Conservation (phyloP, 371 early-diverging fungal genomes). For the Rhizomucor pusillus region DNA sequence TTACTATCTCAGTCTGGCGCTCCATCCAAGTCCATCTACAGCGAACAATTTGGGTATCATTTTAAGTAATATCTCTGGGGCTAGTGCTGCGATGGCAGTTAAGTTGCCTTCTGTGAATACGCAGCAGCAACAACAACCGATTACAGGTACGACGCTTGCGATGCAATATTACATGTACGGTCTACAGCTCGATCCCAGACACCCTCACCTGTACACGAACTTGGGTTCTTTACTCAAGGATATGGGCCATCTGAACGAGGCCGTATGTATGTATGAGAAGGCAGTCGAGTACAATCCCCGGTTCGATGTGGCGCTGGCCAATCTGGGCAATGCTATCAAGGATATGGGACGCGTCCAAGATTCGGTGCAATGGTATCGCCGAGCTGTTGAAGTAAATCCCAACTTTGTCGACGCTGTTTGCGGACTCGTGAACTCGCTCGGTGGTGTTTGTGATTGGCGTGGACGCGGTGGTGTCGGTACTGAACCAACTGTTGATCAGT, state of each 20-base stretch:
- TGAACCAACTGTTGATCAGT: slow-evolving; percentile 38
- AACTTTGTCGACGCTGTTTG: slow-evolving; percentile 92
- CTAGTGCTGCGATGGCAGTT: slow-evolving; percentile 52
- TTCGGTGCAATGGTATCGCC: slow-evolving; percentile 80
- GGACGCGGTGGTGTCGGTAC: slow-evolving; percentile 65
- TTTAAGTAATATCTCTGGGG: slow-evolving; percentile 65
- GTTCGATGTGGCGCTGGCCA: slow-evolving; percentile 90
- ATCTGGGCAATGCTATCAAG: slow-evolving; percentile 88
- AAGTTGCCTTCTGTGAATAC: slow-evolving; percentile 34
- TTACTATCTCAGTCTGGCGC: slow-evolving; percentile 79
- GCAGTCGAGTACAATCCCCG: slow-evolving; percentile 84
- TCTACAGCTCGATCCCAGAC: slow-evolving; percentile 75
- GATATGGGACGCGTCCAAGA: slow-evolving; percentile 89
- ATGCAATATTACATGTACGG: slow-evolving; percentile 88
- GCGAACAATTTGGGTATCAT: slow-evolving; percentile 90
- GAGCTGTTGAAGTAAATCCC: slow-evolving; percentile 84
- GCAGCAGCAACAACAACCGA: slow-evolving; percentile 31
- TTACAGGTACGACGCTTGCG: slow-evolving; percentile 71
- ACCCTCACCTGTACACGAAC: slow-evolving; percentile 89
- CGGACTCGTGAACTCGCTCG: slow-evolving; percentile 83
- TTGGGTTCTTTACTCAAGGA: slow-evolving; percentile 88
- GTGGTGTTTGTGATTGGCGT: slow-evolving; percentile 91
- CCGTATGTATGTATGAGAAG: slow-evolving; percentile 85
- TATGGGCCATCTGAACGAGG: slow-evolving; percentile 80
- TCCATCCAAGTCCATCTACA: slow-evolving; percentile 84